These are phyloP conservation scores for Scutellaria barbata DNA, from an alignment of 257 asterid species.

Conservation along the genomic window DNA sequence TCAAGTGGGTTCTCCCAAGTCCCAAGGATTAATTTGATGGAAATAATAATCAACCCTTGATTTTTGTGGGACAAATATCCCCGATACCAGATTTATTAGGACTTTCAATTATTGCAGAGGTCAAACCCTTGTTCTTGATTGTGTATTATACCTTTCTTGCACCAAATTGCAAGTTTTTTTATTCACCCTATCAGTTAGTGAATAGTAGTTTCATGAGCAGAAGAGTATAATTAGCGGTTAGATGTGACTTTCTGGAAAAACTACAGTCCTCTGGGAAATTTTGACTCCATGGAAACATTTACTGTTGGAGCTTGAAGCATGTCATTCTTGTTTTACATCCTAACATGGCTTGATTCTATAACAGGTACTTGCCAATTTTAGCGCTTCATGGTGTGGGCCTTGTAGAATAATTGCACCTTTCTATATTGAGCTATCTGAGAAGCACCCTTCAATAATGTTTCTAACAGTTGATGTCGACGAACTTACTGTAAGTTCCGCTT, in stretches of 20 bases:
- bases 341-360: constrained; percentile 31
- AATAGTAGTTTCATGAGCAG: constrained; percentile 8
- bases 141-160: constrained; percentile 10
- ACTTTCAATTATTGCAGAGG: neutral
- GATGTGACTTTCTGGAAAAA: neutral
- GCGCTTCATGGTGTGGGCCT: constrained; percentile 99
- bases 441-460: constrained; percentile 74
- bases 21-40: neutral
- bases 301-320: constrained; percentile 23
- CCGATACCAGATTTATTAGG: neutral
- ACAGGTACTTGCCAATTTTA: constrained; percentile 80
- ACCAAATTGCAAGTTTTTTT: constrained; percentile 10
- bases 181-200: neutral
- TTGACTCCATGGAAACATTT: constrained; percentile 9
- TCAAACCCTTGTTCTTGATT: neutral
- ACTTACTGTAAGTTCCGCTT: constrained; percentile 71
- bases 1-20: neutral
- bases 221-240: neutral
- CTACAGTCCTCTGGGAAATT: neutral
- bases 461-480: constrained; percentile 88
- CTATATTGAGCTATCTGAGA: constrained; percentile 85
- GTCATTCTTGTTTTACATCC: constrained; percentile 20
- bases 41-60: constrained; percentile 5
- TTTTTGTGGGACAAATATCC: neutral
- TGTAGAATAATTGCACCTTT: constrained; percentile 90